Evolutionary conservation across 2,329 filamentous ascomycete genomes (phyloP).

Genomic region (Alternaria sp.): DNA sequence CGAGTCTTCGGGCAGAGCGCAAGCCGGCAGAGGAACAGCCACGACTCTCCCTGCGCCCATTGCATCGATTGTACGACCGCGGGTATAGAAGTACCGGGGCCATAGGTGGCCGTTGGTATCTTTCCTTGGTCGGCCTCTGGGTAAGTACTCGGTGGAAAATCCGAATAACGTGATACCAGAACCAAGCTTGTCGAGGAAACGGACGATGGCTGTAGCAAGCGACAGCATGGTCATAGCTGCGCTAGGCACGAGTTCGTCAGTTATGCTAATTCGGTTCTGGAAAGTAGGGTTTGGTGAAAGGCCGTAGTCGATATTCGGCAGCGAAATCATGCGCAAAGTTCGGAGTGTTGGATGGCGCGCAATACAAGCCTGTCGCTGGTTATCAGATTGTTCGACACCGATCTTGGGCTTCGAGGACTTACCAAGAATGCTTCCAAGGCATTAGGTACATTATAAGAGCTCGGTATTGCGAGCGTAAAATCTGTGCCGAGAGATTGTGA

Average conservation of each 20-base stretch:
- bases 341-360: background rate
- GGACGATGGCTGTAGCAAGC: background rate
- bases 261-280: background rate
- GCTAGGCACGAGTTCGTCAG: background rate
- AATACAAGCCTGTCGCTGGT: background rate
- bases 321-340: background rate
- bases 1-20: background rate
- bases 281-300: background rate
- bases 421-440: background rate
- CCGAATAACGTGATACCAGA: background rate
- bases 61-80: background rate
- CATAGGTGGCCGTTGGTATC: background rate
- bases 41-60: background rate
- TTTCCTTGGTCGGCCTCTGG: background rate
- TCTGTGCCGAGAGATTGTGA: background rate
- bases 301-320: background rate
- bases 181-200: background rate
- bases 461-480: background rate
- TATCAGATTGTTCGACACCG: background rate
- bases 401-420: background rate
- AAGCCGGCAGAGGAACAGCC: background rate
- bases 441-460: background rate
- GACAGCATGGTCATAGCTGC: background rate
- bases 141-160: background rate
- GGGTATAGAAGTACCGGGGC: background rate